Evolutionary conservation across 441 rosid species (phyloP).

Genomic region (Mallotus repandus): DNA sequence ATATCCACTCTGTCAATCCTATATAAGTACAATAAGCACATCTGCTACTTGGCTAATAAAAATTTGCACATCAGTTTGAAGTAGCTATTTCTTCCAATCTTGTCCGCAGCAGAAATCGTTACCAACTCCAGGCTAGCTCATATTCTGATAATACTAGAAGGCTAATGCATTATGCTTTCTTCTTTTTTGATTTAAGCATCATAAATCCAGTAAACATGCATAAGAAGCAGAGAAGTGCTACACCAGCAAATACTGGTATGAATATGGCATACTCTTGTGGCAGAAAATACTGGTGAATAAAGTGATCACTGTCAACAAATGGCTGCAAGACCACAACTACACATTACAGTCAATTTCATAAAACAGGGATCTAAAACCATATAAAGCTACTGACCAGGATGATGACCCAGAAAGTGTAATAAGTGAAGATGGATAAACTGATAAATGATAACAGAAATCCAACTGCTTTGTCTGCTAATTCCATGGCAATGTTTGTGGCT

Average conservation of each 20-base stretch:
- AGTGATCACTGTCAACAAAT: conserved; percentile 84
- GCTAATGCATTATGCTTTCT: conserved; percentile 42
- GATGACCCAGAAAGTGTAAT: conserved; percentile 92
- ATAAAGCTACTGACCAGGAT: conserved; percentile 52
- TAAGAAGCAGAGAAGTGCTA: conserved; percentile 64
- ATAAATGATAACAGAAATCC: conserved; percentile 62
- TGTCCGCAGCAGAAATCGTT: not conserved
- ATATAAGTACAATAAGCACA: not conserved
- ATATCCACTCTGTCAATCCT: no score
- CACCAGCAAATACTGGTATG: conserved; percentile 75
- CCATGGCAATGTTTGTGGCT: conserved; percentile 45
- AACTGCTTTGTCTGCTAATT: conserved; percentile 75
- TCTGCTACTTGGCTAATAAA: no score
- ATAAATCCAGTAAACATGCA: conserved; percentile 75
- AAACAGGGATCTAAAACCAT: not conserved
- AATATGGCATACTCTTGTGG: conserved; percentile 89
- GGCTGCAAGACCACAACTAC: conserved; percentile 50
- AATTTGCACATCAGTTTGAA: no score
- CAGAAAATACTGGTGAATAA: conserved; percentile 81
- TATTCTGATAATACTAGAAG: not conserved
- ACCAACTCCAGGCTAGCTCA: not conserved
- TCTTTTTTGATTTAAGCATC: conserved; percentile 84
- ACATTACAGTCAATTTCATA: conserved; percentile 1
- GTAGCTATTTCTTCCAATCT: not conserved
- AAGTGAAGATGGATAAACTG: conserved; percentile 81